Conservation (phyloP, 371 early-diverging fungal genomes). For the Syncephalastrum sp. region DNA sequence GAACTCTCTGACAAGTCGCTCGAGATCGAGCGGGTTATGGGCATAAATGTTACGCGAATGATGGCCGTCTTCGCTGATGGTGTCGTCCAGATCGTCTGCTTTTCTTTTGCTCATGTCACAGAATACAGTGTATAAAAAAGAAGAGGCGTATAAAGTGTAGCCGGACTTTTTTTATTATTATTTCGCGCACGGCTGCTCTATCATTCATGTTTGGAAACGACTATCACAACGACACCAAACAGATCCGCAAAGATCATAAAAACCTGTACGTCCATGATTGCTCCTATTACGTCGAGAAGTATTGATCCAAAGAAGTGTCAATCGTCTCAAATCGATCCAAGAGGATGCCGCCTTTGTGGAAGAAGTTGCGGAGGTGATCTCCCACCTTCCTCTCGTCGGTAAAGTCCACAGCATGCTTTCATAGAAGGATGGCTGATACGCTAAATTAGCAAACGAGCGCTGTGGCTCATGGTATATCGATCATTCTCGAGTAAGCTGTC, state of each 20-base stretch:
- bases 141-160: too few species aligned
- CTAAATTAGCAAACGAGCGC: conserved; percentile 68
- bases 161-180: too few species aligned
- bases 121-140: too few species aligned
- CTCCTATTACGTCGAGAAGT: not conserved
- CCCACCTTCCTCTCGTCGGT: conserved; percentile 66
- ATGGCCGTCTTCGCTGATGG: conserved; percentile 11
- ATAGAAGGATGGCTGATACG: too few species aligned
- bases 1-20: conserved; percentile 26
- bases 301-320: conserved; percentile 47
- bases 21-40: conserved; percentile 36
- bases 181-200: too few species aligned
- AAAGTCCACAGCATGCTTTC: conserved; percentile 9
- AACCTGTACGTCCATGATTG: conserved; percentile 26
- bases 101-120: conserved; percentile 8
- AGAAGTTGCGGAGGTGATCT: conserved; percentile 53
- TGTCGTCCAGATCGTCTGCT: not conserved
- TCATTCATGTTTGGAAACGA: conserved; percentile 11
- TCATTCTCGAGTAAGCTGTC: conserved; percentile 48
- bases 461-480: conserved; percentile 86
- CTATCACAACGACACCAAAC: conserved; percentile 20
- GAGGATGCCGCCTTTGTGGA: conserved; percentile 76
- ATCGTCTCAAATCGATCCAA: conserved; percentile 76
- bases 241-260: conserved; percentile 45
- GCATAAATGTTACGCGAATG: conserved; percentile 36